Evolutionary conservation across 495 filamentous ascomycete genomes (phyloP), one percentile per base, ranked within the genome.

Genomic region (Hypoxylon trugodes): DNA sequence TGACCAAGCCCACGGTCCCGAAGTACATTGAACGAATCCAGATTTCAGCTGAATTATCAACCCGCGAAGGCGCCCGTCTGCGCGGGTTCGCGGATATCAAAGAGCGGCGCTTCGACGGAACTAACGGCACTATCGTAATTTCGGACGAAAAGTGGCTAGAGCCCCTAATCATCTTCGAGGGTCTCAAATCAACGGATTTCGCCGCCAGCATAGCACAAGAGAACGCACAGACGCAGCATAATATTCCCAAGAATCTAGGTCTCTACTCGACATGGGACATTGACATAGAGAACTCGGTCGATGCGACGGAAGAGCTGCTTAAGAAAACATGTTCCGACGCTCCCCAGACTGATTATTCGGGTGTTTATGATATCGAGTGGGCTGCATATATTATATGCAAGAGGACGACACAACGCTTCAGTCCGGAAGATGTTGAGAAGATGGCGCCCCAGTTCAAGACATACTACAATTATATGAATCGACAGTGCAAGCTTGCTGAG

Each of bases 11-110:
- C n/a, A 70, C 66, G 8, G 42, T 72, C n/a, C 66, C 73, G 6
- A 61, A 69, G 33, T 73, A 68, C n/a, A 70, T 75, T 21, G 58
- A 66, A 19, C 26, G 54, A 22, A 69, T 73, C 26, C 68, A 61
- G 36, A 52, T 73, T 21, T 64, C 71, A 13, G 50, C 64, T 10
- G 63, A 63, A 19, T 15, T 71, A 19, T 61, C 66, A 6, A 66
- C 66, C 7, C 40, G 52, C 18, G 51, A 36, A 25, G 69, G 67
- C 15, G 37, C 52, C 3, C 64, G 56, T 13, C 61, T 66, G n/a
- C 57, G 42, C 9, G 66, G 66, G 24, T 70, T 57, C 26, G 62
- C 68, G 1, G 54, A 67, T 40, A 67, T 70, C 33, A 70, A 70
- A 45, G 68, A 70, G 45, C 59, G 56, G 16, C 52, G 64, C 36